Percentiles rank a stretch among this genome's conserved stretches.
Conservation (phyloP, 805 yeast species). For the Saturnispora besseyi region DNA sequence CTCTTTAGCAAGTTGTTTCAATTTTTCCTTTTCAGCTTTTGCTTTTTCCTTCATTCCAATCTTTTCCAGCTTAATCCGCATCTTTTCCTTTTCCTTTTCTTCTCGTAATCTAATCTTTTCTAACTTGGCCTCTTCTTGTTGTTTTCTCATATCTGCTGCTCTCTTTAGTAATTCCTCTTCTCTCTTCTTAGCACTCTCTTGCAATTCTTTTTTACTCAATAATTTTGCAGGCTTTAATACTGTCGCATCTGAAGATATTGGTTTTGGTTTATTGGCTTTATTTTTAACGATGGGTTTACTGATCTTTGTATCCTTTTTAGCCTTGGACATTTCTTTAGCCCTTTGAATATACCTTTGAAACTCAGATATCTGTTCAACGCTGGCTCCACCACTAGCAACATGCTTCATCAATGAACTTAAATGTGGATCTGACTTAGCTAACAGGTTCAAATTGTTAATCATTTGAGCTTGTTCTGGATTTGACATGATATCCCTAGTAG, state of each 20-base stretch:
- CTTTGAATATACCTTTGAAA: slow-evolving; percentile 75
- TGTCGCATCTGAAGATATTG: neutral
- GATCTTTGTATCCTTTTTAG: neutral
- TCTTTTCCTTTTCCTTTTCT: slow-evolving; percentile 18
- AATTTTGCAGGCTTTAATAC: neutral
- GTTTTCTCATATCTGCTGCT: slow-evolving; percentile 11
- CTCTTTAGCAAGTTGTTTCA: slow-evolving; percentile 17
- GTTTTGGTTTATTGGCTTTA: neutral
- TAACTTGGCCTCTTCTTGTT: slow-evolving; percentile 13
- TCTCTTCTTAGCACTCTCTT: slow-evolving; percentile 11
- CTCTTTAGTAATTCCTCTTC: slow-evolving; percentile 11
- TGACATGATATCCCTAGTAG: slow-evolving; percentile 23
- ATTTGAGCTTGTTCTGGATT: slow-evolving; percentile 65
- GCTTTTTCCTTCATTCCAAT: slow-evolving; percentile 17
- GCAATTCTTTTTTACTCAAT: slow-evolving; percentile 5
- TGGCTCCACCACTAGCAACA: slow-evolving; percentile 79
- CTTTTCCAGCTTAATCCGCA: slow-evolving; percentile 16
- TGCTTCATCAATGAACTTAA: slow-evolving; percentile 67
- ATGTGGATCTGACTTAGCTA: slow-evolving; percentile 66
- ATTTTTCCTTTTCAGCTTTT: slow-evolving; percentile 16
- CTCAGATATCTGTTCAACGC: slow-evolving; percentile 58
- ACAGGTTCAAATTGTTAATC: slow-evolving; percentile 74
- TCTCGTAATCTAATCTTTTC: slow-evolving; percentile 17
- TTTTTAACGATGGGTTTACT: neutral
- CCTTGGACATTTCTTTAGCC: slow-evolving; percentile 58